Evolutionary conservation across 768 basidiomycete genomes (phyloP).

Genomic region (Agrocybe pediades): DNA sequence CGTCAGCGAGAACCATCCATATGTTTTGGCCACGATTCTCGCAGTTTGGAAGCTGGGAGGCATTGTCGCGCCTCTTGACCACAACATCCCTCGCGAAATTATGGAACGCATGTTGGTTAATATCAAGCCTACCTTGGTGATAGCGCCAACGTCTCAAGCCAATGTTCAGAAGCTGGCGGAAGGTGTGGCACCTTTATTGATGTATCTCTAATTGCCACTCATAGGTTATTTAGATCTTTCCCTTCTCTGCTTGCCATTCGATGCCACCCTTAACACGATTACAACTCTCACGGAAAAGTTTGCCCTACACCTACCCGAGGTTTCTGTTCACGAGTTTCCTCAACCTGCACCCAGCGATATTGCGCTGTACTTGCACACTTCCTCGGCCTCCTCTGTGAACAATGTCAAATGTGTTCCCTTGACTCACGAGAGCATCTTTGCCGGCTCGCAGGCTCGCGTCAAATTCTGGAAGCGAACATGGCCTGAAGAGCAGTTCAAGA

Average conservation of each 20-base stretch:
- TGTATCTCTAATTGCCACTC: not conserved
- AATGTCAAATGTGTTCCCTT: constrained; percentile 36
- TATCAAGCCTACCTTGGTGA: constrained; percentile 27
- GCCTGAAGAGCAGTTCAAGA: constrained; percentile 25
- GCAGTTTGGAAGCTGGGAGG: constrained; percentile 37
- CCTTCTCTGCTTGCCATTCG: constrained; percentile 19
- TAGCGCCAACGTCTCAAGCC: constrained; percentile 24
- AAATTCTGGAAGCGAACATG: constrained; percentile 28
- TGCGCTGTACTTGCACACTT: constrained; percentile 34
- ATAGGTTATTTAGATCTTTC: constrained; percentile 18
- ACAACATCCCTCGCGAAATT: constrained; percentile 31
- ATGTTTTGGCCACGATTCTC: constrained; percentile 28
- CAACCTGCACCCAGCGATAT: constrained; percentile 20
- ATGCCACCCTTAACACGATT: constrained; percentile 27
- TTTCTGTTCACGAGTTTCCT: constrained; percentile 20
- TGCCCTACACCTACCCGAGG: constrained; percentile 23
- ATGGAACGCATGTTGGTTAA: constrained; percentile 32
- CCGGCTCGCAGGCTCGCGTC: constrained; percentile 25
- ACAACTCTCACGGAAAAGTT: constrained; percentile 28
- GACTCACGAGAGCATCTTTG: constrained; percentile 27
- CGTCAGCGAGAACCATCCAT: constrained; percentile 36
- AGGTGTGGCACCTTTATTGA: constrained; percentile 15
- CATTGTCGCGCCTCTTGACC: constrained; percentile 32
- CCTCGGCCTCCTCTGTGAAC: constrained; percentile 31
- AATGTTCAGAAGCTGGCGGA: constrained; percentile 21